Evolutionary conservation across 257 asterid genomes (phyloP), one percentile per base, ranked within the genome.

Genomic region (Thymus mandschuricus): DNA sequence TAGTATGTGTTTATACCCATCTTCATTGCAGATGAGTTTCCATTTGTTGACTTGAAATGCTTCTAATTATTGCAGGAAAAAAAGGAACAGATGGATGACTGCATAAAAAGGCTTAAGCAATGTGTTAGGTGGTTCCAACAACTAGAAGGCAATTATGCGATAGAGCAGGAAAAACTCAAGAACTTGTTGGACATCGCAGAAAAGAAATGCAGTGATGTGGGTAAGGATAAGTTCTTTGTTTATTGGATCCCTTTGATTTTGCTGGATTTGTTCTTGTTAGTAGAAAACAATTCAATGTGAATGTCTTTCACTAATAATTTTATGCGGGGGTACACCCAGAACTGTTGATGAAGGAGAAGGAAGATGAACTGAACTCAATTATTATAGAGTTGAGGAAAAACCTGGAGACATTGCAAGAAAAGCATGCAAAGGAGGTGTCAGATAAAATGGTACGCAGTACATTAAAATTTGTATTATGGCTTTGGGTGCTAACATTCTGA

Each of bases 41-140:
- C 30, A 27, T 52, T 60, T 34, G 28, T 43, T 43, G 2, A 7
- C 28, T 63, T 43, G 56, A 30, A n/a, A 41, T 12, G 48, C 38
- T 64, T 59, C 28, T 55, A 8, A 48, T 52, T 71, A 74, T 28
- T 74, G 71, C 72, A 92, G 97, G 98, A 89, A 76, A 89, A 84
- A 71, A 81, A 86, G 67, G 97, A 88, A 27, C 89, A 77, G 64
- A 88, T 85, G 96, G 64, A 67, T 4, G 97, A 92, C 4, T 83
- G 72, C 71, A 86, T 92, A 13, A 82, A 81, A 78, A 84, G 91
- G 79, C 92, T 92, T 10, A 95, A 85, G 84, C 91, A 83, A 35
- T 86, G 98, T 64, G 69, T 95, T 33, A 87, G 68, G 86, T 92
- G 99, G 99, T 90, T 88, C 78, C 99, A 88, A 69, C 97, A 87